These are phyloP conservation scores for Melanogaster broomeanus DNA, from an alignment of 768 basidiomycete genomes.

Conservation along the genomic window DNA sequence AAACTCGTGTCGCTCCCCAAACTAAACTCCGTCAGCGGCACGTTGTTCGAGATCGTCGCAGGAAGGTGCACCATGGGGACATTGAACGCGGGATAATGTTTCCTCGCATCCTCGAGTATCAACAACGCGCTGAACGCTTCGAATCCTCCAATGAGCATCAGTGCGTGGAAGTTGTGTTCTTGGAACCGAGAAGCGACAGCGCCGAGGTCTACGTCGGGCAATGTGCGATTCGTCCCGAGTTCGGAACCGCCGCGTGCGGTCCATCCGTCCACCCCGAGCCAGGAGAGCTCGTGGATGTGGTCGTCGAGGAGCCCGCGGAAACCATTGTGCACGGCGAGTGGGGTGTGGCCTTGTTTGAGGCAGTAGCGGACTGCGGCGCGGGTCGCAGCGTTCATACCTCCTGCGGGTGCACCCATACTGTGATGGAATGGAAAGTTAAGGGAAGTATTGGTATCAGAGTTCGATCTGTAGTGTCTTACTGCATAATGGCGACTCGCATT, in stretches of 20 bases:
- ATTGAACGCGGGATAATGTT: conserved; percentile 87
- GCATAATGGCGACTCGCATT: conserved; percentile 81
- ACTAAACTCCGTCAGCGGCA: conserved; percentile 95
- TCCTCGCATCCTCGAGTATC: conserved; percentile 77
- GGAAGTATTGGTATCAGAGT: neutral
- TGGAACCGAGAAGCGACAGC: conserved; percentile 91
- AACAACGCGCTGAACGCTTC: conserved; percentile 86
- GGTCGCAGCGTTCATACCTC: conserved; percentile 98
- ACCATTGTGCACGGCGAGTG: conserved; percentile 93
- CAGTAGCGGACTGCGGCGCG: conserved; percentile 94
- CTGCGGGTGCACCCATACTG: conserved; percentile 95
- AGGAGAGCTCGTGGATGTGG: conserved; percentile 80
- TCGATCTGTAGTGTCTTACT: conserved; percentile 50
- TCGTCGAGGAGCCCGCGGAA: conserved; percentile 95
- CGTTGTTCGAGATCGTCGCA: conserved; percentile 97
- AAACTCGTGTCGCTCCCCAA: conserved; percentile 96
- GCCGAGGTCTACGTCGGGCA: conserved; percentile 87
- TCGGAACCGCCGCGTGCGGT: conserved; percentile 95
- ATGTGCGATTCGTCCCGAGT: conserved; percentile 90
- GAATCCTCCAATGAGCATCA: conserved; percentile 94
- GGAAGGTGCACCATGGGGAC: conserved; percentile 97
- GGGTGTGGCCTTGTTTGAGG: conserved; percentile 86
- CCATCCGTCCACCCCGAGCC: conserved; percentile 98
- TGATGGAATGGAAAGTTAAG: conserved; percentile 2
- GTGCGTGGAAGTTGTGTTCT: conserved; percentile 70